Evolutionary conservation across 352 stramenopile genomes (phyloP), one percentile per base, ranked within the genome.

Genomic region (Globisporangium echinulatum): DNA sequence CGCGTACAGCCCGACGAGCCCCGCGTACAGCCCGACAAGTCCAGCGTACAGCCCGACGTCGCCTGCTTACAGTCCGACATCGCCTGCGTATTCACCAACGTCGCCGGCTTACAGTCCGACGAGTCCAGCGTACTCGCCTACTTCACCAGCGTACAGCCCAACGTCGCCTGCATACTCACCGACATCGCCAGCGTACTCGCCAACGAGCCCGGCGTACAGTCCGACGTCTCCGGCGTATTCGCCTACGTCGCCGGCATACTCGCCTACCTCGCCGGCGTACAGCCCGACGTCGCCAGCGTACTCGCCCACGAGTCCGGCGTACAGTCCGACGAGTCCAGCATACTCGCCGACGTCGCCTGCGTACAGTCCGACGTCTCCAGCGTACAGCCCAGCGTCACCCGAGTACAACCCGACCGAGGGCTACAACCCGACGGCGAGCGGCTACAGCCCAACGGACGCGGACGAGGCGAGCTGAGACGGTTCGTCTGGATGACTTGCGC

Each of bases 371-470:
- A 90, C 80, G 44, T 77, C 66, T 5, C 77, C 79, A 19, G 77
- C 72, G 15, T 89, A 86, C 54, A 70, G 55, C 40, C 84, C 79
- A 7, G 75, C 73, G 7, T 79, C 62, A 5, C 77, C 69, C 80
- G 56, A 49, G 38, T 61, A 61, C 49, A 61, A 61, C 36, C 66
- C 62, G 14, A 71, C 73, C 15, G 80, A 88, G 58, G 75, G 72
- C 37, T 90, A 90, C 69, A 86, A 88, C 58, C 78, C 81, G 43
- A 75, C 69, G 57, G 79, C 75, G n/a, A 88, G 78, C 54, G 79
- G 79, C 55, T 90, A 90, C 65, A 90, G 81, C 36, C 81, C 81
- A 50, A 88, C 81, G 9, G 79, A 88, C 56, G 79, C 60, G 44
- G 75, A 88, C 47, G 77, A 87, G 49, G 37, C 51, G 37, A 82